Percentiles rank a stretch among this genome's conserved stretches.
Conservation (phyloP, 2,329 filamentous ascomycete genomes). For the Cercospora sp. region DNA sequence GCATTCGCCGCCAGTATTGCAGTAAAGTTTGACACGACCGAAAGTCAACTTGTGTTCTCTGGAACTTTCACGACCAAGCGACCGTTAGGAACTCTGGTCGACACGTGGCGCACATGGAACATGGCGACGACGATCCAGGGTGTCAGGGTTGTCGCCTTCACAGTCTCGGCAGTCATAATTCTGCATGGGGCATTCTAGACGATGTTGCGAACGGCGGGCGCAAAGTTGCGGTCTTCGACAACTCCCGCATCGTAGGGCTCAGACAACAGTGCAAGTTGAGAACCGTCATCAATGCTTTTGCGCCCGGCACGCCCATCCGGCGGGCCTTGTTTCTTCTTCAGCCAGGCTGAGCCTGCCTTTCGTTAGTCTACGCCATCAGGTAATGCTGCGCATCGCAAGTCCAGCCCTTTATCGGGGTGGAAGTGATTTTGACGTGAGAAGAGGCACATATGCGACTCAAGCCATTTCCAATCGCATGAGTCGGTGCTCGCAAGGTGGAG, state of each 20-base stretch:
- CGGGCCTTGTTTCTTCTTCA: neutral
- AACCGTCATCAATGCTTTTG: neutral
- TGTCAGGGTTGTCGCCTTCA: neutral
- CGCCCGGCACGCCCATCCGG: neutral
- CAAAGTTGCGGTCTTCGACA: neutral
- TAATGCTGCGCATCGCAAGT: neutral
- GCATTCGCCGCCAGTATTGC: neutral
- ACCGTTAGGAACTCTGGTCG: slow-evolving; percentile 1
- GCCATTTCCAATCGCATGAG: neutral
- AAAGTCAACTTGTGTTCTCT: neutral
- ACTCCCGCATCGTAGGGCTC: neutral
- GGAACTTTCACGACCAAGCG: neutral
- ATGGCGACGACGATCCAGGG: neutral
- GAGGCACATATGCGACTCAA: neutral
- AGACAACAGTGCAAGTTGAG: neutral
- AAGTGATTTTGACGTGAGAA: neutral
- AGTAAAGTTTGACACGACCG: neutral
- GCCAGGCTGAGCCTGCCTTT: neutral
- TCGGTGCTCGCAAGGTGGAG: neutral
- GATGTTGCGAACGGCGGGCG: neutral
- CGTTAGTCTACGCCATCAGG: neutral
- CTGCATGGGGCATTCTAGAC: neutral
- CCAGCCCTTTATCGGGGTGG: neutral
- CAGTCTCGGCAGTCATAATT: neutral
- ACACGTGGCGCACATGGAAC: slow-evolving; percentile 4